Conservation (phyloP, 225 moss, liverwort and hornwort species). For the Rhytidiadelphus loreus region DNA sequence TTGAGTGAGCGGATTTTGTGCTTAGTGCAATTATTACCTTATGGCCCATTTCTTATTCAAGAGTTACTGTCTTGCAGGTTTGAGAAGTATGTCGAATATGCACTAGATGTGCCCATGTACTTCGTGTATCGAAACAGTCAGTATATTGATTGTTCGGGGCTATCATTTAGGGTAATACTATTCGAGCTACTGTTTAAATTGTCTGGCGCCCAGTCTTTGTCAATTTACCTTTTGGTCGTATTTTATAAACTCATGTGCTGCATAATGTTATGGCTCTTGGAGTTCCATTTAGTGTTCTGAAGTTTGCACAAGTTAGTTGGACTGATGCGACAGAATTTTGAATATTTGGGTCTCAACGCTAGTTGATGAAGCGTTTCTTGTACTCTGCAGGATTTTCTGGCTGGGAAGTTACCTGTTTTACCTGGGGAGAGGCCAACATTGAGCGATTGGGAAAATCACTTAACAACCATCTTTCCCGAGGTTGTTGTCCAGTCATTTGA, state of each 20-base stretch:
- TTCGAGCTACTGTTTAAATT: background rate
- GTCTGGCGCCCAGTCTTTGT: background rate
- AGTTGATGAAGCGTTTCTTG: background rate
- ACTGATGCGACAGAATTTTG: background rate
- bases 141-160: conserved; percentile 68
- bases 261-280: background rate
- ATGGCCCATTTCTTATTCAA: background rate
- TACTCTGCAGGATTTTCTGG: conserved; percentile 57
- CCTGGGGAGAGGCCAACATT: conserved; percentile 59
- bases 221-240: background rate
- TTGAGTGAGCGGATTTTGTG: background rate
- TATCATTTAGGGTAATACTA: conserved; percentile 67
- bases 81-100: conserved; percentile 92
- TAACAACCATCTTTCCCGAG: conserved; percentile 78
- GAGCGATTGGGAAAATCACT: conserved; percentile 83
- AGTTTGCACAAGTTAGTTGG: background rate
- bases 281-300: background rate
- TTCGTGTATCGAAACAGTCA: conserved; percentile 69
- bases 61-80: conserved; percentile 42
- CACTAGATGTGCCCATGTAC: conserved; percentile 88
- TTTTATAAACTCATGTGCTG: background rate
- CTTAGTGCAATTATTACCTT: background rate
- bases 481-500: conserved; percentile 3
- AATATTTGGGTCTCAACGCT: background rate
- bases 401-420: conserved; percentile 41